Evolutionary conservation across 345 rosid species (phyloP), one percentile per base, ranked within the genome.

Genomic region (Euphorbia peplus): DNA sequence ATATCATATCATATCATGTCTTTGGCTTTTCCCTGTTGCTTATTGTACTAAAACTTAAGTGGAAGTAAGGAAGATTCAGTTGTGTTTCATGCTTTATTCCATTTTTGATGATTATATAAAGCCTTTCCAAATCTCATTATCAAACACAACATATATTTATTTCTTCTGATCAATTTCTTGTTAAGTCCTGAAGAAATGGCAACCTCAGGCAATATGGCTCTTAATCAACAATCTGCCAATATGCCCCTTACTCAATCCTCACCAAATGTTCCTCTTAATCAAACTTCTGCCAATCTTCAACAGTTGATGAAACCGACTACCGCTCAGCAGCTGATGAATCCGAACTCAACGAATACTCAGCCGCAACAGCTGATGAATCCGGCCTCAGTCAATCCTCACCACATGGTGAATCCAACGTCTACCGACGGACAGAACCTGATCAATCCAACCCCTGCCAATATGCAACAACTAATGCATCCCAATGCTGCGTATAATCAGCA

Each of bases 61-160:
- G 19, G 83, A 87, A 91, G 91, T 85, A 89, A 91, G 85, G 90
- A 83, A 86, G 88, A 87, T 84, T 85, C 88, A 73, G 53, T 66
- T 26, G 16, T n/a, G 4, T 11, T 22, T 13, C 13, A 11, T 5
- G 65, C 81, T 84, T 71, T 84, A 81, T 76, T 78, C 83, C 74
- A 42, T 63, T 63, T 50, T 55, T 73, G 8, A 51, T 54, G 24
- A 14, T 25, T 70, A 72, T 79, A 73, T 72, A 78, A 46, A 57
- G 60, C 18, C 72, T 30, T 1, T 1, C 16, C 52, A 61, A 7
- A 25, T 19, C 37, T 14, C 47, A 13, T 9, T 2, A 39, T 1
- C 44, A 22, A 60, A 32, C 76, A 52, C 42, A 65, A 30, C 26
- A 26, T 2, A 30, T 18, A 3, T 44, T 44, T 16, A 44, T n/a